phyloP scores from a whole-genome alignment of 768 basidiomycete genomes.

The Collybiopsis confluens region DNA sequence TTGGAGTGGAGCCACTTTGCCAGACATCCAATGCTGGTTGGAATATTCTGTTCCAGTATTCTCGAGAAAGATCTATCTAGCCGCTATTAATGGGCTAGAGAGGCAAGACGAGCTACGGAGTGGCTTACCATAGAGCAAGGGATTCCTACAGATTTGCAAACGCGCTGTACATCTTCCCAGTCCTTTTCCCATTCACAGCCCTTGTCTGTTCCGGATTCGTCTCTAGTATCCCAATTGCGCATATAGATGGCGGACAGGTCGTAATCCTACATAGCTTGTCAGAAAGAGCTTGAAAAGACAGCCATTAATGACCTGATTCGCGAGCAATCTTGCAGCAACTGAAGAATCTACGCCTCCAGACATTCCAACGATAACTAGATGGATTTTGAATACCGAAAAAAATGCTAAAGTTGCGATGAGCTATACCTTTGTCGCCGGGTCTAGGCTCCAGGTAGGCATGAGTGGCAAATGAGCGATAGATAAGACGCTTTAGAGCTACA shows the following conservation, averaged over 20 bases:
- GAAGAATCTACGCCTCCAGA: slow-evolving; percentile 96
- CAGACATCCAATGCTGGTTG: slow-evolving; percentile 78
- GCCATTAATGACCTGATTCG: slow-evolving; percentile 48
- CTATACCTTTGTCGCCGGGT: slow-evolving; percentile 5
- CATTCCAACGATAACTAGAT: slow-evolving; percentile 83
- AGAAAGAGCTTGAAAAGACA: neutral
- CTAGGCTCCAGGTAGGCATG: neutral
- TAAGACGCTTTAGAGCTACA: neutral
- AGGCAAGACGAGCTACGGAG: neutral
- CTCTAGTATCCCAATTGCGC: slow-evolving; percentile 92
- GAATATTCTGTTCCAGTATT: slow-evolving; percentile 92
- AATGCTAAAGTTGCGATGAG: neutral
- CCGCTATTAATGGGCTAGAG: neutral
- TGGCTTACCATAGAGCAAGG: slow-evolving; percentile 65
- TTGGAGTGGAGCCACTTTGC: slow-evolving; percentile 80
- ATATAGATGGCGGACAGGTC: slow-evolving; percentile 89
- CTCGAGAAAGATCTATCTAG: slow-evolving; percentile 80
- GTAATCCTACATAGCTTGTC: slow-evolving; percentile 48
- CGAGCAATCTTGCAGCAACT: slow-evolving; percentile 74
- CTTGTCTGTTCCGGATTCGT: slow-evolving; percentile 73
- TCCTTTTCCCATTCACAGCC: slow-evolving; percentile 97
- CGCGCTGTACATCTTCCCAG: slow-evolving; percentile 84
- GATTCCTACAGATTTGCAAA: slow-evolving; percentile 69
- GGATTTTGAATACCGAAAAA: neutral
- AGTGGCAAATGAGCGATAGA: neutral